Evolutionary conservation across 805 yeast species (phyloP), one percentile per base, ranked within the genome.

Genomic region (Ogataea pignaliae): DNA sequence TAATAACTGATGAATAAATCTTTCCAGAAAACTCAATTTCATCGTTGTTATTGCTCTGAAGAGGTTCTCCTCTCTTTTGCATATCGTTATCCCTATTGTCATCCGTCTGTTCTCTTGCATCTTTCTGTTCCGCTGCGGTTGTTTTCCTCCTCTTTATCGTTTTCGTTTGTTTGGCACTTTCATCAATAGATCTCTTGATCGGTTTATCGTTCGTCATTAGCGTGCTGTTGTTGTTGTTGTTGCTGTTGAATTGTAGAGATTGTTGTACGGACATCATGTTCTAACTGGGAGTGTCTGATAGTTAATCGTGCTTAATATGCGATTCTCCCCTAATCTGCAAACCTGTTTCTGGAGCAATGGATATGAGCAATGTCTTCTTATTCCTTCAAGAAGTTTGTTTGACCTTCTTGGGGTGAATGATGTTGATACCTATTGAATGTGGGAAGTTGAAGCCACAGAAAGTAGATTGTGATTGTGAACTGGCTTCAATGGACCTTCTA

Each of bases 1-100:
- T 73, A 31, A 85, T 79, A 56, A 75, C 75, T 5, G 62, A 57
- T 21, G 55, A 43, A 38, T 59, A 61, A 43, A 63, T 50, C 36
- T 57, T 52, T 16, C 50, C 51, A 18, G 62, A 52, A 40, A 61
- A 58, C 21, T 50, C 50, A 18, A 21, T 21, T 34, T 45, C 43
- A 9, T 37, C 36, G 28, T 26, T 29, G 35, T 26, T 14, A 28
- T 28, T 30, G 26, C 26, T 21, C 26, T 18, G n/a, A 31, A n/a
- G 13, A 28, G 31, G 2, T 14, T 13, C 17, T 34, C 4, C 41
- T 42, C 31, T 34, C 17, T 10, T 37, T 32, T 34, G 37, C 9
- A n/a, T 32, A 16, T 9, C 15, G 18, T 34, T 41, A 26, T 36
- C 37, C 28, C 13, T 29, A 18, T 38, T 34, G 18, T 31, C 18